Conservation (phyloP, 129 eudicot species). For the Ambrosia trifida region DNA sequence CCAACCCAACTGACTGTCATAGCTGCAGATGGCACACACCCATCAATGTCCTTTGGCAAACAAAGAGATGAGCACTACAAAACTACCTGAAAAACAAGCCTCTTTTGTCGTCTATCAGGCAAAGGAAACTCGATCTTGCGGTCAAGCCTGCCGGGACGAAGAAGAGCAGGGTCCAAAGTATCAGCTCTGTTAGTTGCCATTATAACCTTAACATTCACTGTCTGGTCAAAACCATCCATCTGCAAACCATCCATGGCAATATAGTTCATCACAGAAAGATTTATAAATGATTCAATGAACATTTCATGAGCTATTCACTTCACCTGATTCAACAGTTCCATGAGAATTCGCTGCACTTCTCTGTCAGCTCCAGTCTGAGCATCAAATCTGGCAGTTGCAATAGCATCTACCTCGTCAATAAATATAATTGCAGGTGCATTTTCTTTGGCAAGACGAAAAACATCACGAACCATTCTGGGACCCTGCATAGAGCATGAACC, state of each 20-base stretch:
- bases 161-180: slow-evolving; percentile 74
- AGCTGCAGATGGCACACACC: neutral
- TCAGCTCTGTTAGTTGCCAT: slow-evolving; percentile 83
- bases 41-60: neutral
- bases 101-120: slow-evolving; percentile 75
- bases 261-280: neutral
- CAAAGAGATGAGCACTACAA: neutral
- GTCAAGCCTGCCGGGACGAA: slow-evolving; percentile 81
- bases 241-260: slow-evolving; percentile 27
- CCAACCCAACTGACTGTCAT: neutral
- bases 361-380: slow-evolving; percentile 92
- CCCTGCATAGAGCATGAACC: slow-evolving; percentile 45
- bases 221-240: slow-evolving; percentile 96
- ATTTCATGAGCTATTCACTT: neutral
- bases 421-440: slow-evolving; percentile 92
- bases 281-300: neutral
- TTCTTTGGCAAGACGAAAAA: slow-evolving; percentile 86
- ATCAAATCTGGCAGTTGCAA: slow-evolving; percentile 89
- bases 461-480: slow-evolving; percentile 64
- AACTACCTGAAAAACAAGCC: slow-evolving; percentile 48
- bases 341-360: slow-evolving; percentile 85
- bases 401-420: slow-evolving; percentile 91
- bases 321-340: slow-evolving; percentile 90
- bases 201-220: slow-evolving; percentile 82
- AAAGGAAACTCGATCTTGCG: slow-evolving; percentile 82